A percentile compares a stretch with the other conserved stretches of the same genome.
Conservation (phyloP, 176 grass and related monocot species). For the Otatea glauca region DNA sequence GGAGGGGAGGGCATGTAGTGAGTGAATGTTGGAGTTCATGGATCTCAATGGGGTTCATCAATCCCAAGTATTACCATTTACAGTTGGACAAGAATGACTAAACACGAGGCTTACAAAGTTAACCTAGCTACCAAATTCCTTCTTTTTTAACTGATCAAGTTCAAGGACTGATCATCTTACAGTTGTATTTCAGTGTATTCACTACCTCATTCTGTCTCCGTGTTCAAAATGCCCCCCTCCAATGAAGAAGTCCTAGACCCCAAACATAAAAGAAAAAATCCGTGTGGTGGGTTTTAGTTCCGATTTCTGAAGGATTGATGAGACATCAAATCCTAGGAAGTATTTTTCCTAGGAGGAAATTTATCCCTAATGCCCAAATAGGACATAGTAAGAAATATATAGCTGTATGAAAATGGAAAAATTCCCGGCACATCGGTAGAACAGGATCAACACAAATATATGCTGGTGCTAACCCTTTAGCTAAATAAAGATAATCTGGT, state of each 20-base stretch:
- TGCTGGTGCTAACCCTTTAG: neutral
- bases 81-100: conserved; percentile 12
- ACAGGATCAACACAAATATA: neutral
- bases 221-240: neutral
- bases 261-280: neutral
- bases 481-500: neutral
- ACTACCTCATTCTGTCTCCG: neutral
- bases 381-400: conserved; percentile 4
- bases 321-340: neutral
- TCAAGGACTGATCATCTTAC: conserved; percentile 5
- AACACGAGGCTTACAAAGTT: neutral
- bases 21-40: neutral
- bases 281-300: neutral
- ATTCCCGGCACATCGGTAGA: neutral
- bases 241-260: neutral
- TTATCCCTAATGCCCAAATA: neutral
- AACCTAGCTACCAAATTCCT: neutral
- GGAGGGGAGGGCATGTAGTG: neutral
- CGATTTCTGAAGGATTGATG: neutral
- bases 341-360: neutral
- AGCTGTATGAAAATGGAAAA: neutral
- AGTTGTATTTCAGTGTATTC: conserved; percentile 4
- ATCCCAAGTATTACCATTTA: conserved; percentile 9
- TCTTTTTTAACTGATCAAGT: neutral
- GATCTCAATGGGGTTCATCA: neutral